phyloP scores from a whole-genome alignment of 2,329 filamentous ascomycete species.

The Sporothrix luriei region DNA sequence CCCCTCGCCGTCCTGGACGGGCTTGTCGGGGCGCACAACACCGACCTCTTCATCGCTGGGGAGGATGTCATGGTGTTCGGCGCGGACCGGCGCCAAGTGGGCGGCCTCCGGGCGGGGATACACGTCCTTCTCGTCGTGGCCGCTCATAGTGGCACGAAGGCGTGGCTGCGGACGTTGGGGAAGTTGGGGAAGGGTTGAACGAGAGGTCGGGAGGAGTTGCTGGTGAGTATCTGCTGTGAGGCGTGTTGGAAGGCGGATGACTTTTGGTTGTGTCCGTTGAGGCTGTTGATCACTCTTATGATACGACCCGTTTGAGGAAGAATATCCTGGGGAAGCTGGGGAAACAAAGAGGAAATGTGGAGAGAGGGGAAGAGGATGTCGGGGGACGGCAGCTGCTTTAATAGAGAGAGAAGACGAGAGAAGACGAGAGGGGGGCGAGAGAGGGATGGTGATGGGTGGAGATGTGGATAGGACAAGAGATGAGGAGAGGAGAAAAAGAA shows the following conservation, averaged over 20 bases:
- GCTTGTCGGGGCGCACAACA: conserved; percentile 41
- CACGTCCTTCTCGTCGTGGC: conserved; percentile 33
- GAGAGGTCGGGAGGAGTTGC: too few relatives aligned
- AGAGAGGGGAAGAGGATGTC: not conserved
- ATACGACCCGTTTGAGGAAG: not conserved
- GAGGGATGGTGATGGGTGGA: too few relatives aligned
- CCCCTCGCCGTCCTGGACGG: not conserved
- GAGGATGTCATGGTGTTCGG: conserved; percentile 9
- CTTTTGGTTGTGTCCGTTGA: not conserved
- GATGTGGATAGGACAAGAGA: not conserved
- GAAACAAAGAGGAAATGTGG: not conserved
- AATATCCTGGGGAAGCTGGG: not conserved
- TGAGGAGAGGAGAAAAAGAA: not conserved
- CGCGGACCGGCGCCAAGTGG: not conserved
- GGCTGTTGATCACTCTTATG: not conserved
- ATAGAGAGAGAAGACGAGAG: not conserved
- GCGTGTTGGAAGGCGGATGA: not conserved
- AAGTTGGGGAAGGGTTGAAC: too few relatives aligned
- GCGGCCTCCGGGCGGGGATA: conserved; percentile 36
- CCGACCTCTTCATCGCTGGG: conserved; percentile 45
- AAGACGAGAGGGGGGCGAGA: too few relatives aligned
- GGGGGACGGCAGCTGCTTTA: conserved; percentile 7
- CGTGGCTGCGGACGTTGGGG: too few relatives aligned
- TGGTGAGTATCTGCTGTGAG: too few relatives aligned
- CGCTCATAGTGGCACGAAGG: conserved; percentile 26